Conservation (phyloP, 2,329 filamentous ascomycete species). For the Phoma sp. region DNA sequence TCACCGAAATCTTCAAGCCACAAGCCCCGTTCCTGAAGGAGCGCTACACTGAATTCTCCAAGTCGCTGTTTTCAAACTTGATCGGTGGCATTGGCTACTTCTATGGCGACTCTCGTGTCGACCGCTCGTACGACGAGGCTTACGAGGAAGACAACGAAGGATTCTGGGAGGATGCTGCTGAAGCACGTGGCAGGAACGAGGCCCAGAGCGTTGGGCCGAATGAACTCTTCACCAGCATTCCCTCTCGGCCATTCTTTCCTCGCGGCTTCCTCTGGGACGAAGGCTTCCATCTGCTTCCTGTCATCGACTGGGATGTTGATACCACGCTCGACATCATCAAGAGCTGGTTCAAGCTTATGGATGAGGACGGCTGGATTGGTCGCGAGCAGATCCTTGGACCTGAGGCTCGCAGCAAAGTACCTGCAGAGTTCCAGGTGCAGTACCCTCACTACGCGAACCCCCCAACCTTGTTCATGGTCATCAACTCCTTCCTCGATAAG, state of each 20-base stretch:
- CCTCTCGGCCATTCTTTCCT: slow-evolving; percentile 94
- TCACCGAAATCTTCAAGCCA: slow-evolving; percentile 73
- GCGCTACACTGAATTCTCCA: slow-evolving; percentile 79
- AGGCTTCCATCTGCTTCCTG: slow-evolving; percentile 90
- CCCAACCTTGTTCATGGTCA: slow-evolving; percentile 88
- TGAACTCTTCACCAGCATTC: slow-evolving; percentile 89
- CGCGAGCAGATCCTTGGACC: slow-evolving; percentile 92
- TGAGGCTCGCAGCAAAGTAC: slow-evolving; percentile 95
- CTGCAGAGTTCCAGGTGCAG: slow-evolving; percentile 88
- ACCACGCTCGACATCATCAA: slow-evolving; percentile 82
- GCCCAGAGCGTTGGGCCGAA: slow-evolving; percentile 80
- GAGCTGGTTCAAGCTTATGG: slow-evolving; percentile 96
- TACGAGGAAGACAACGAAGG: slow-evolving; percentile 95
- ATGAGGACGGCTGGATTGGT: slow-evolving; percentile 96
- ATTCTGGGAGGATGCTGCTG: slow-evolving; percentile 91
- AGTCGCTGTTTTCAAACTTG: slow-evolving; percentile 92
- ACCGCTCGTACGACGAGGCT: slow-evolving; percentile 87
- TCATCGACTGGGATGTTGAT: slow-evolving; percentile 93
- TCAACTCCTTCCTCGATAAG: slow-evolving; percentile 84
- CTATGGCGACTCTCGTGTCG: slow-evolving; percentile 84
- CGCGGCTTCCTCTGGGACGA: slow-evolving; percentile 98
- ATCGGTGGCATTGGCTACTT: slow-evolving; percentile 96
- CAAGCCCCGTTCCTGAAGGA: slow-evolving; percentile 76
- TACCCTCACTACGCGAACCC: slow-evolving; percentile 98
- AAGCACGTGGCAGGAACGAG: slow-evolving; percentile 72